phyloP scores from a whole-genome alignment of 2,329 filamentous ascomycete genomes.

The Coccinonectria pachysandricola region DNA sequence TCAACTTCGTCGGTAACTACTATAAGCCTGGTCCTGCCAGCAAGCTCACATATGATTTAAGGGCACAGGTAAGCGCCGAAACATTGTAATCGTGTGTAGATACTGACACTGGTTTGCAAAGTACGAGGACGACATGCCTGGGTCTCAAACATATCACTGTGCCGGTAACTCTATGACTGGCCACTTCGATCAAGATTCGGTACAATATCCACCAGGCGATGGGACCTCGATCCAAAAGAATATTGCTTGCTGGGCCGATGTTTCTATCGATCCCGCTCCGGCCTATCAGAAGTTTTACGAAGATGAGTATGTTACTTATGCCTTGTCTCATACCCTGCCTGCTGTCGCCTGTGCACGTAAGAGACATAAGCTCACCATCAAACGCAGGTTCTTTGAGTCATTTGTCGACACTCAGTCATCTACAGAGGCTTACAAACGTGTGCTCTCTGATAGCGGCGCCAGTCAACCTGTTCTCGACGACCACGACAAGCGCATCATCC shows the following conservation, averaged over 20 bases:
- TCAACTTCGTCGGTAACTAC: slow-evolving; percentile 24
- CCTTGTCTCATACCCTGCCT: too few species aligned
- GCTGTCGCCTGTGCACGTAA: too few species aligned
- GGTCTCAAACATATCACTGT: slow-evolving; percentile 24
- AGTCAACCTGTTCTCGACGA: slow-evolving; percentile 21
- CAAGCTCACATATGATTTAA: slow-evolving; percentile 14
- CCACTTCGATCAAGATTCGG: slow-evolving; percentile 18
- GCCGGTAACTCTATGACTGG: slow-evolving; percentile 23
- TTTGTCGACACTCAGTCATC: slow-evolving; percentile 20
- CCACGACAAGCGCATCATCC: slow-evolving; percentile 24
- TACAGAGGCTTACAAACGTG: slow-evolving; percentile 25
- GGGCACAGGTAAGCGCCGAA: slow-evolving; percentile 3
- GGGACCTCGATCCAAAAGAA: slow-evolving; percentile 7
- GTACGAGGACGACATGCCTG: slow-evolving; percentile 23
- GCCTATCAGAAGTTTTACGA: slow-evolving; percentile 22
- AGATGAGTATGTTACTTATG: slow-evolving; percentile 5
- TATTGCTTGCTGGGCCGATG: slow-evolving; percentile 23
- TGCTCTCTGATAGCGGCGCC: slow-evolving; percentile 23
- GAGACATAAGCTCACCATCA: too few species aligned
- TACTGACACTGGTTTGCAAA: too few species aligned
- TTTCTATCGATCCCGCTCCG: slow-evolving; percentile 17
- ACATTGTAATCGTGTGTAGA: too few species aligned
- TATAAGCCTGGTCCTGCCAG: slow-evolving; percentile 24
- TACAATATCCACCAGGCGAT: slow-evolving; percentile 17
- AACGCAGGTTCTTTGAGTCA: slow-evolving; percentile 19